Base-by-base conservation (phyloP, 1,139 yeast species). In the Suhomyces bolitotheri region DNA sequence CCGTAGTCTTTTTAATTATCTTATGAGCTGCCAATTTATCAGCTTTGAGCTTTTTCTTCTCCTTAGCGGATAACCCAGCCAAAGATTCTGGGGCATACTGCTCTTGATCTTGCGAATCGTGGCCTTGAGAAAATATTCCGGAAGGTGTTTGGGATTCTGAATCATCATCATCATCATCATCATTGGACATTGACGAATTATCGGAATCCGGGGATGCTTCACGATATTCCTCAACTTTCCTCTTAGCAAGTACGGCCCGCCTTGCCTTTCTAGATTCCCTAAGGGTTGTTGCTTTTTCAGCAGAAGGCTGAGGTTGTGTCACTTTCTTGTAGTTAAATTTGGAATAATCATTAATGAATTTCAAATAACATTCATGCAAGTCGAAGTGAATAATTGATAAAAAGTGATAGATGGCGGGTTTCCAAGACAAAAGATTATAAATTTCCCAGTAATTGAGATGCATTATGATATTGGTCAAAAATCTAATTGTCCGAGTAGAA, bases 371-470 rank as follows among this genome's bases (percentile, higher is more conserved):
- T 15, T 66, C 73, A 40, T 62, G 55, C 17, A 71, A 45, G 45
- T 71, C 71, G 41, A 66, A 66, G 17, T 65, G 60, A 20, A 71
- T 68, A 11, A 71, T 50, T 5, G 51, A 47, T 26, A 71, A 50
- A 37, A 71, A 71, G 40, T 66, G 73, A 44, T 65, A 69, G 12
- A 71, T 62, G 7, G 71, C 62, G 1, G 76, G 76, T 40, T 68
- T 68, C 72, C 73, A 67, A 12, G 53, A 53, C 16, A 71, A 56
- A 22, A 71, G 51, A 38, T 68, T 70, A 46, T 68, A 70, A 15
- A 70, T 45, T 43, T 71, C 76, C 76, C 76, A 71, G 48, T 71
- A 71, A 44, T 68, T 71, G 32, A 69, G 50, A 30, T 51, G 49
- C 73, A 68, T 66, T 15, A 69, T 48, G 2, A 69, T 54, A 7